Evolutionary conservation across 31 red algal species (phyloP), one percentile per base, ranked within the genome.

Genomic region (Porphyra umbilicalis): DNA sequence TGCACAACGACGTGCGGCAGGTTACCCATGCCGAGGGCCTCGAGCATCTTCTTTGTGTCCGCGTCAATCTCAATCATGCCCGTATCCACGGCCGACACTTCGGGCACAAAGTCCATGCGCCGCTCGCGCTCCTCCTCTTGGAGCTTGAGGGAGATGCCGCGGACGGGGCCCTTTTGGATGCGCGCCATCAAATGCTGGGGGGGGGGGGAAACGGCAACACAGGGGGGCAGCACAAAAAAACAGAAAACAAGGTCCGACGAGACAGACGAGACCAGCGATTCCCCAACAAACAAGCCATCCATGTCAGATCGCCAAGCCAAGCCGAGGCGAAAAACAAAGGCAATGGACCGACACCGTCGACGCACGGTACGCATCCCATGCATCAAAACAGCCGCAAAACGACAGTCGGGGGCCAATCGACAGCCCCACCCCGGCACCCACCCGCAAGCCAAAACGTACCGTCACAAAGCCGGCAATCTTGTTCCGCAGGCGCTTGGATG

Each of bases 51-150:
- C 36, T 95, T 89, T n/a, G 97, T 99, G 35, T 96, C 97, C 30
- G 79, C 57, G 79, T 99, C 97, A 29, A 98, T 91, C 79, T 95
- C 93, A 76, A 99, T 92, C 76, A 90, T 90, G 67, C 94, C 94
- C 39, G 90, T 92, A 35, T 99, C 94, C 39, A 99, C 91, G 10
- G 92, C 94, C 18, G 93, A 96, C 9, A 96, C 91, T 82, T 99
- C 97, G 31, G 97, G 97, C 42, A 99, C 97, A 85, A 99, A 99
- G 97, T 99, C 97, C 97, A 99, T 99, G 78, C 97, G 88, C 84
- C 97, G 90, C 85, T 99, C 97, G 38, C 97, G 87, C 82, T 99
- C 97, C 90, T 99, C 97, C 84, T 99, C 97, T 77, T 99, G 97
- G 33, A 99, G 75, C 80, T 99, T 99, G 36, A 99, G 90, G 35